A percentile compares a stretch with the other conserved stretches of the same genome.
These are phyloP conservation scores for Tolypocladium cylindrosporum DNA, from an alignment of 2,329 filamentous ascomycete genomes.

Conservation along the genomic window DNA sequence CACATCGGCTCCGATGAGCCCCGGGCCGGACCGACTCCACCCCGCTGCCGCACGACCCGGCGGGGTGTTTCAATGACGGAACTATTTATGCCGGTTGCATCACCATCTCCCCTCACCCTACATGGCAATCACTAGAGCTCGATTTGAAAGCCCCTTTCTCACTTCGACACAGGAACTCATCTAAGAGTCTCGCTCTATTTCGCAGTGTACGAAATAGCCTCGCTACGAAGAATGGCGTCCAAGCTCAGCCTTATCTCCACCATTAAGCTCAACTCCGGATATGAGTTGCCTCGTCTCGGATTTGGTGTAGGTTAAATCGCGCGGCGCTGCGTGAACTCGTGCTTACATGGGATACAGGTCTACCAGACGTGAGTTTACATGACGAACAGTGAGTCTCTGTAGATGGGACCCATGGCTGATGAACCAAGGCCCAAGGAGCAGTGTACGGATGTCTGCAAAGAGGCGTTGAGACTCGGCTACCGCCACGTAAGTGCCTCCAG, in stretches of 20 bases:
- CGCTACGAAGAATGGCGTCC: slow-evolving; percentile 31
- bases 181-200: slow-evolving; percentile 2
- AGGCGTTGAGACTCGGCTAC: slow-evolving; percentile 41
- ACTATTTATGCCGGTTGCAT: not conserved
- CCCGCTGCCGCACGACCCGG: not conserved
- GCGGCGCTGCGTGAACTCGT: not conserved
- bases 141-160: not conserved
- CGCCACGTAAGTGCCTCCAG: slow-evolving; percentile 31
- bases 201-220: not conserved
- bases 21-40: not conserved
- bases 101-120: not conserved
- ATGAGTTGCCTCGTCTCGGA: slow-evolving; percentile 40
- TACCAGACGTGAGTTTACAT: slow-evolving; percentile 38
- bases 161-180: not conserved
- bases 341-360: slow-evolving; percentile 25
- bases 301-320: slow-evolving; percentile 36
- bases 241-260: slow-evolving; percentile 35
- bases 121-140: not conserved
- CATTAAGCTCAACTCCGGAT: slow-evolving; percentile 44
- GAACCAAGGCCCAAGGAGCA: slow-evolving; percentile 17
- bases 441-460: slow-evolving; percentile 25
- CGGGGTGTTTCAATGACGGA: not conserved
- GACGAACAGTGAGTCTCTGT: not conserved
- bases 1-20: not conserved
- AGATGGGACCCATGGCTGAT: not conserved